Conservation (phyloP, 148 eudicot genomes). For the Euryodendron excelsum region DNA sequence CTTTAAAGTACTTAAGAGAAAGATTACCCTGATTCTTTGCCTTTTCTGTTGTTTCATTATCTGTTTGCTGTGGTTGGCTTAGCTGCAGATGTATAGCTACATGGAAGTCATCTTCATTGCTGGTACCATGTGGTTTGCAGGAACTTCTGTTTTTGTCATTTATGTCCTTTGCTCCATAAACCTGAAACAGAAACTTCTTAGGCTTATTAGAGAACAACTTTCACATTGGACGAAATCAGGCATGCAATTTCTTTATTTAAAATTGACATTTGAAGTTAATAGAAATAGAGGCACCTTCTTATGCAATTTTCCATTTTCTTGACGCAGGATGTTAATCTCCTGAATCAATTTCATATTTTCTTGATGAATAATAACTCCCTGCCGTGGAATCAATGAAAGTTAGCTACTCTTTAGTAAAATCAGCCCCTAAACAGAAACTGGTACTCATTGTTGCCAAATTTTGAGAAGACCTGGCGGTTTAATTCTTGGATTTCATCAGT, state of each 20-base stretch:
- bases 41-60: constrained; percentile 10
- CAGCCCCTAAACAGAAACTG: background rate
- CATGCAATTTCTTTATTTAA: too few relatives aligned
- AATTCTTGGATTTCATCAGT: constrained; percentile 51
- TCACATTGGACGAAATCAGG: background rate
- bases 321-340: constrained; percentile 36
- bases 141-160: constrained; percentile 17
- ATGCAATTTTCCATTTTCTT: constrained; percentile 47
- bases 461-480: constrained; percentile 38
- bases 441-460: constrained; percentile 4
- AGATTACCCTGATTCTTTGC: background rate
- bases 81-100: constrained; percentile 42
- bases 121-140: constrained; percentile 19
- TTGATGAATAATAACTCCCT: constrained; percentile 52
- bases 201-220: background rate
- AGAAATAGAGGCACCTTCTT: constrained; percentile 37
- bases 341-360: constrained; percentile 52
- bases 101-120: constrained; percentile 20
- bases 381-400: constrained; percentile 16
- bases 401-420: background rate
- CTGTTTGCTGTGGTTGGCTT: constrained; percentile 40
- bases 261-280: too few relatives aligned
- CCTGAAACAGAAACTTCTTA: constrained; percentile 26
- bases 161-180: constrained; percentile 23
- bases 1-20: background rate